phyloP scores from a whole-genome alignment of 2,329 filamentous ascomycete genomes.

The Verticillium nonalfalfae region DNA sequence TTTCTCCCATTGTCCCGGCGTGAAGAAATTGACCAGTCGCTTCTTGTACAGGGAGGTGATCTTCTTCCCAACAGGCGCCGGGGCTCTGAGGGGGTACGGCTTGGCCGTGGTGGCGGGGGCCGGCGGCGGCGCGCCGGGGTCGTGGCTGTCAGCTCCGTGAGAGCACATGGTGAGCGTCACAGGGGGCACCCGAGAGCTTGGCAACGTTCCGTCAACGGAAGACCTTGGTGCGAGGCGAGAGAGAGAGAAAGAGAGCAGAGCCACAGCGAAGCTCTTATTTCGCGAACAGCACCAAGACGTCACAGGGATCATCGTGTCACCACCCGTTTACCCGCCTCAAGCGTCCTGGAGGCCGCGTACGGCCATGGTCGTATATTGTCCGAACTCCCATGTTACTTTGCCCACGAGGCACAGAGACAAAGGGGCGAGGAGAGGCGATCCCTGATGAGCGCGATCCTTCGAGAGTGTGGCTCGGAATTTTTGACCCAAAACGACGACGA shows the following conservation, averaged over 20 bases:
- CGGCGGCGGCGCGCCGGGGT: background rate
- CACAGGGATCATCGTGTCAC: background rate
- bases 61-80: slow-evolving; percentile 6
- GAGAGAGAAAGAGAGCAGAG: too few species aligned
- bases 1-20: slow-evolving; percentile 15
- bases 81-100: slow-evolving; percentile 5
- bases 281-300: background rate
- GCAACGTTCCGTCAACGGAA: background rate
- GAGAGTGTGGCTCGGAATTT: background rate
- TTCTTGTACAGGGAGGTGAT: slow-evolving; percentile 11
- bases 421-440: background rate
- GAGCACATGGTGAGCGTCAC: slow-evolving; percentile 1
- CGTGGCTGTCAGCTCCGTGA: background rate
- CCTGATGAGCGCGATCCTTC: background rate
- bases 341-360: background rate
- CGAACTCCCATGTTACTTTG: background rate
- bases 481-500: background rate
- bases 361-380: background rate
- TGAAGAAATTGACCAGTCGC: slow-evolving; percentile 13
- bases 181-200: background rate
- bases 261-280: background rate
- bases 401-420: background rate
- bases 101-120: slow-evolving; percentile 7
- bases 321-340: background rate
- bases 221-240: too few species aligned